phyloP scores from a whole-genome alignment of 2,329 filamentous ascomycete species.

The Aspergillus phoenicis region DNA sequence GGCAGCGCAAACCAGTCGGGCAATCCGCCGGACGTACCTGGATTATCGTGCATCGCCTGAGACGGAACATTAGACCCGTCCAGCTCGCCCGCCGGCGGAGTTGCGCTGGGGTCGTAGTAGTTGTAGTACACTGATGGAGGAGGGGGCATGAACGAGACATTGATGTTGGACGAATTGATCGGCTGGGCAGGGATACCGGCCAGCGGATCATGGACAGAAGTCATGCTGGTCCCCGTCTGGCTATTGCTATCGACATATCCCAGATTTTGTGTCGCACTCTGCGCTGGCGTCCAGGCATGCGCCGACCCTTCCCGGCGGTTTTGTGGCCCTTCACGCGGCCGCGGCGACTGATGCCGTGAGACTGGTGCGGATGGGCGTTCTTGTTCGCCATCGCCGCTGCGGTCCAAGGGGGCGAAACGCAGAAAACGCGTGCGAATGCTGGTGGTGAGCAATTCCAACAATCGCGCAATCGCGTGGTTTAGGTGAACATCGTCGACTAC shows the following conservation, averaged over 20 bases:
- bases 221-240: conserved; percentile 25
- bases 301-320: conserved; percentile 30
- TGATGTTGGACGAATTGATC: conserved; percentile 49
- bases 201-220: conserved; percentile 42
- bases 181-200: conserved; percentile 48
- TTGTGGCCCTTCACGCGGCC: conserved; percentile 31
- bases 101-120: conserved; percentile 44
- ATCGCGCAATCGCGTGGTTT: conserved; percentile 62
- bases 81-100: conserved; percentile 34
- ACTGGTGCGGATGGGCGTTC: conserved; percentile 39
- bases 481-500: conserved; percentile 69
- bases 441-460: conserved; percentile 61
- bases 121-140: conserved; percentile 50
- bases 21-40: conserved; percentile 32
- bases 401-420: conserved; percentile 56
- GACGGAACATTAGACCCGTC: conserved; percentile 34
- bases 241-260: conserved; percentile 33
- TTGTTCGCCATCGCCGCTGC: conserved; percentile 45
- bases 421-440: conserved; percentile 62
- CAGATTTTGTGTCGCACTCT: conserved; percentile 20
- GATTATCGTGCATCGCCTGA: conserved; percentile 31
- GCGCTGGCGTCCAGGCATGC: conserved; percentile 31
- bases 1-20: conserved; percentile 66
- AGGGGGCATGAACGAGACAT: conserved; percentile 51
- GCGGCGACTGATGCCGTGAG: conserved; percentile 43